phyloP scores from a whole-genome alignment of 176 grass and related monocot species.

The Alopecurus myosuroides region DNA sequence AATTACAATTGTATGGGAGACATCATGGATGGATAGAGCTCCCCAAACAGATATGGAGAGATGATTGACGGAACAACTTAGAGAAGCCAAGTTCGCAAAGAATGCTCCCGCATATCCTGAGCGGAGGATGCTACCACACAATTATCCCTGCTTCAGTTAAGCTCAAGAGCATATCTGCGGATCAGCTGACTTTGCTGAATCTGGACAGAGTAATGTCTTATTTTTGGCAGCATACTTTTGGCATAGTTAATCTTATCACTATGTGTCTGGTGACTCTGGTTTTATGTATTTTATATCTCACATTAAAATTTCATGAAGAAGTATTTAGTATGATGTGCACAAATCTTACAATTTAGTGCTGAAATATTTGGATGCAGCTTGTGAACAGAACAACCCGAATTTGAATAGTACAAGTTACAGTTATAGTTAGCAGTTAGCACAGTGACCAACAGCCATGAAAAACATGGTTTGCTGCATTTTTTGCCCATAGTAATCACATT shows the following conservation, averaged over 20 bases:
- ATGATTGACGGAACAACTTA: slow-evolving; percentile 67
- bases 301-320: too few species aligned
- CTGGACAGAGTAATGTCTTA: slow-evolving; percentile 77
- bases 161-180: slow-evolving; percentile 44
- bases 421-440: not conserved
- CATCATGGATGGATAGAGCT: slow-evolving; percentile 56
- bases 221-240: too few species aligned
- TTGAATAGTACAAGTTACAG: not conserved
- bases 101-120: slow-evolving; percentile 30
- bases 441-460: not conserved
- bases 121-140: slow-evolving; percentile 75
- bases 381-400: too few species aligned
- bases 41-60: slow-evolving; percentile 70
- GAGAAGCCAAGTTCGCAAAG: slow-evolving; percentile 49
- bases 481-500: not conserved
- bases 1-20: slow-evolving; percentile 73
- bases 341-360: not conserved
- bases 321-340: too few species aligned
- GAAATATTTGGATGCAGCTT: not conserved
- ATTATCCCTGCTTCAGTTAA: slow-evolving; percentile 72
- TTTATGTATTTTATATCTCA: too few species aligned
- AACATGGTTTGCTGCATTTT: not conserved
- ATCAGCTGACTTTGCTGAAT: slow-evolving; percentile 82
- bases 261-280: too few species aligned
- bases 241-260: too few species aligned